A percentile compares a stretch with the other conserved stretches of the same genome.
These are phyloP conservation scores for Combretum micranthum DNA, from an alignment of 345 rosid species.

Conservation along the genomic window DNA sequence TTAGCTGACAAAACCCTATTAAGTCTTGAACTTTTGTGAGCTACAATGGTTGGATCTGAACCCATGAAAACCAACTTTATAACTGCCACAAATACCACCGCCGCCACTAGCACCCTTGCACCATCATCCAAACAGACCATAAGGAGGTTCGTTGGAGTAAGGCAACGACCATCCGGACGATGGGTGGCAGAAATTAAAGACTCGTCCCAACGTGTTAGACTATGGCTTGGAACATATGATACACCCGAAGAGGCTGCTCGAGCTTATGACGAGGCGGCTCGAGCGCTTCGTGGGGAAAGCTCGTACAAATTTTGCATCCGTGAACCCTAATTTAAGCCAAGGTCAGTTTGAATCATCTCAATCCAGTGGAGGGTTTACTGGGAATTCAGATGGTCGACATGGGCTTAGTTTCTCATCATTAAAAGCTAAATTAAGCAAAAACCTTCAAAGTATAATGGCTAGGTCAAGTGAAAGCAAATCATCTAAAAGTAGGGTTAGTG, in stretches of 20 bases:
- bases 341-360: no score
- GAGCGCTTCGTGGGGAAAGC: conserved; percentile 67
- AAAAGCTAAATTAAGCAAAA: conserved; percentile 61
- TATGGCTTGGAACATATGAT: conserved; percentile 71
- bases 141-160: conserved; percentile 55
- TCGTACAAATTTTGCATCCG: conserved; percentile 45
- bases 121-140: conserved; percentile 14
- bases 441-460: conserved; percentile 50
- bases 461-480: conserved; percentile 36
- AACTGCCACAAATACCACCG: conserved; percentile 3
- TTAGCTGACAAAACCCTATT: conserved; percentile 3
- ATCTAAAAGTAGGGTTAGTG: conserved; percentile 54
- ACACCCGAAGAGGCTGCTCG: conserved; percentile 69
- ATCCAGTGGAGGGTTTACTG: background rate
- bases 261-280: conserved; percentile 69
- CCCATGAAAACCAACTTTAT: conserved; percentile 12
- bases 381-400: conserved; percentile 2
- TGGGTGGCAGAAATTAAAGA: conserved; percentile 83
- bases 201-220: conserved; percentile 53
- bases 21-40: background rate
- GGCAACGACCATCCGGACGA: conserved; percentile 66
- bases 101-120: conserved; percentile 8
- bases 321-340: conserved; percentile 7
- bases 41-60: conserved; percentile 30
- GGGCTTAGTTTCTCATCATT: conserved; percentile 49